These are phyloP conservation scores for Albugo laibachii DNA, from an alignment of 352 stramenopile genomes.

Conservation along the genomic window DNA sequence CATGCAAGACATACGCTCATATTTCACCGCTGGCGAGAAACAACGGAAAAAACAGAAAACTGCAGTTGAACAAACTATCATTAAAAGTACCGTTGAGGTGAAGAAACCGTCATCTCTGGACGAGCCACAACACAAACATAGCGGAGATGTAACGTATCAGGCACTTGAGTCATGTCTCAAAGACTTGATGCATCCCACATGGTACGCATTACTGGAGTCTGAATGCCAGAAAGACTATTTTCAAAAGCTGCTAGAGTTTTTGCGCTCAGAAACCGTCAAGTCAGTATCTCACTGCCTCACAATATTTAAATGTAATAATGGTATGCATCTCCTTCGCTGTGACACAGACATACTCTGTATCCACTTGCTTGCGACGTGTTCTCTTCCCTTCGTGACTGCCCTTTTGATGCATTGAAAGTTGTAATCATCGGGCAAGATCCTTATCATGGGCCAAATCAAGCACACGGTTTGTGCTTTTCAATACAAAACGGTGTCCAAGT, in stretches of 20 bases:
- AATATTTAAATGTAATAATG: background rate
- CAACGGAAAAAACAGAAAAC: background rate
- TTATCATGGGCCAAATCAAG: conserved; percentile 74
- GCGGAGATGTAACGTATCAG: background rate
- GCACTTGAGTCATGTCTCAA: conserved; percentile 16
- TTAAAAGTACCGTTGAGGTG: background rate
- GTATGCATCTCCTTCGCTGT: background rate
- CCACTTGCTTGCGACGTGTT: conserved; percentile 77
- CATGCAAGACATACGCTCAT: background rate
- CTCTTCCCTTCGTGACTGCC: conserved; percentile 74
- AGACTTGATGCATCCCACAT: conserved; percentile 28
- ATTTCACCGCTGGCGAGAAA: background rate
- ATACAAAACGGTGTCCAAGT: conserved; percentile 77
- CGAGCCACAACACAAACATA: too few species aligned
- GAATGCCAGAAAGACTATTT: conserved; percentile 31
- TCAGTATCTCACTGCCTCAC: conserved; percentile 1
- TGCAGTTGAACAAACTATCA: background rate
- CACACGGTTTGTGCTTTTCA: conserved; percentile 79
- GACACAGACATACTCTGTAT: conserved; percentile 65
- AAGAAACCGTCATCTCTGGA: background rate
- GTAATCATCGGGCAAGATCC: conserved; percentile 89
- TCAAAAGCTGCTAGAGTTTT: conserved; percentile 19
- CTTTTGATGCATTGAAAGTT: conserved; percentile 76
- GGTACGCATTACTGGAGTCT: conserved; percentile 28
- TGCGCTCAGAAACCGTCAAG: conserved; percentile 25